Evolutionary conservation across 1,139 yeast species (phyloP).

Genomic region (Hemisphaericaspora xylofermentans): DNA sequence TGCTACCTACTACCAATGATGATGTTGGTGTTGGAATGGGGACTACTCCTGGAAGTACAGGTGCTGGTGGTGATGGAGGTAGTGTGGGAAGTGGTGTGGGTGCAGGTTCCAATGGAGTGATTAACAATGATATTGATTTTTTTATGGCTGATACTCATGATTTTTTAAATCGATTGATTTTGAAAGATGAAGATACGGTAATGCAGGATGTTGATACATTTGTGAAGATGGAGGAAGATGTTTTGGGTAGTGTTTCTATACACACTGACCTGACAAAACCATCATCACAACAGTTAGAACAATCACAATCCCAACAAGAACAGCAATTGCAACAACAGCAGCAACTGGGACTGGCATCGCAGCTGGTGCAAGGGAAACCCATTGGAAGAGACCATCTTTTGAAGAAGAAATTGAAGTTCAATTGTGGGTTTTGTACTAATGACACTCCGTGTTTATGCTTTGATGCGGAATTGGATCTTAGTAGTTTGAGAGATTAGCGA

Average conservation of each 20-base stretch:
- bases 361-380: neutral
- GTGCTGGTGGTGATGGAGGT: too few species aligned
- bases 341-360: neutral
- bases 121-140: constrained; percentile 12
- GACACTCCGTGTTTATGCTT: constrained; percentile 45
- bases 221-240: constrained; percentile 11
- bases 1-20: constrained; percentile 10
- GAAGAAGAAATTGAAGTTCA: constrained; percentile 17
- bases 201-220: neutral
- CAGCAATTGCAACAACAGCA: neutral
- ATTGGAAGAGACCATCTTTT: constrained; percentile 6
- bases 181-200: constrained; percentile 9
- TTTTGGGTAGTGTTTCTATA: constrained; percentile 15
- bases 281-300: neutral
- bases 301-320: constrained; percentile 1
- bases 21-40: constrained; percentile 1
- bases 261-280: constrained; percentile 4
- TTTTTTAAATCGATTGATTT: constrained; percentile 15
- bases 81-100: too few species aligned
- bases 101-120: neutral
- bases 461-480: constrained; percentile 27
- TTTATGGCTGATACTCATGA: constrained; percentile 19
- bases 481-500: constrained; percentile 3
- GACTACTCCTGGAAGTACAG: neutral
- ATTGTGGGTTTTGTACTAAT: constrained; percentile 45